A percentile compares a stretch with the other conserved stretches of the same genome.
Evolutionary conservation across 176 grass and related monocot species (phyloP).

Genomic region (Chloris gayana): DNA sequence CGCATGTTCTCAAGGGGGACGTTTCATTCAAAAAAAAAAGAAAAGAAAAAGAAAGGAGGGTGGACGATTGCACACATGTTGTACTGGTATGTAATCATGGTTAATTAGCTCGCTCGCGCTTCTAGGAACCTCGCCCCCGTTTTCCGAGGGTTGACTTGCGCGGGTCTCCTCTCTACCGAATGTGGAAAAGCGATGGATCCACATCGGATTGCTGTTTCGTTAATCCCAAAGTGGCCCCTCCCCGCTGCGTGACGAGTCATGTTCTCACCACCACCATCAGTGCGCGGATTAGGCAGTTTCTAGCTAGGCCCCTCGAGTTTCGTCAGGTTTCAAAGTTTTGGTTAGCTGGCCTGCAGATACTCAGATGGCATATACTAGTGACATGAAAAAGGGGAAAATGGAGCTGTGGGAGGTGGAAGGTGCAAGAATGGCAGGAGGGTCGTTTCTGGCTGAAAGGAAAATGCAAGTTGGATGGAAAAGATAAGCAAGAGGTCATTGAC

Average conservation of each 20-base stretch:
- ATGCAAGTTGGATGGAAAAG: background rate
- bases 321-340: too few relatives aligned
- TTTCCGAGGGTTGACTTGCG: conserved; percentile 60
- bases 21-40: too few relatives aligned
- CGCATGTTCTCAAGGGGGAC: background rate
- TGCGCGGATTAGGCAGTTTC: background rate
- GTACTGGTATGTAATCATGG: background rate
- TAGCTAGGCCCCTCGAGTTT: too few relatives aligned
- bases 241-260: background rate
- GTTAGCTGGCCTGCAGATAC: too few relatives aligned
- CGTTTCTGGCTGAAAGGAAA: background rate
- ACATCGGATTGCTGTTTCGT: background rate
- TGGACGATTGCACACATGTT: background rate
- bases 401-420: background rate
- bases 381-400: too few relatives aligned
- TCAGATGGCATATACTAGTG: too few relatives aligned
- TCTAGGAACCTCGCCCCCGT: conserved; percentile 20
- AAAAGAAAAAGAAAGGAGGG: too few relatives aligned
- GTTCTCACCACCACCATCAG: background rate
- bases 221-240: background rate
- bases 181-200: background rate
- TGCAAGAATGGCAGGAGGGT: background rate
- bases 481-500: background rate
- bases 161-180: conserved; percentile 11
- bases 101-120: too few relatives aligned